phyloP scores from a whole-genome alignment of 139 green algal species.

The Coelastrella sp. region DNA sequence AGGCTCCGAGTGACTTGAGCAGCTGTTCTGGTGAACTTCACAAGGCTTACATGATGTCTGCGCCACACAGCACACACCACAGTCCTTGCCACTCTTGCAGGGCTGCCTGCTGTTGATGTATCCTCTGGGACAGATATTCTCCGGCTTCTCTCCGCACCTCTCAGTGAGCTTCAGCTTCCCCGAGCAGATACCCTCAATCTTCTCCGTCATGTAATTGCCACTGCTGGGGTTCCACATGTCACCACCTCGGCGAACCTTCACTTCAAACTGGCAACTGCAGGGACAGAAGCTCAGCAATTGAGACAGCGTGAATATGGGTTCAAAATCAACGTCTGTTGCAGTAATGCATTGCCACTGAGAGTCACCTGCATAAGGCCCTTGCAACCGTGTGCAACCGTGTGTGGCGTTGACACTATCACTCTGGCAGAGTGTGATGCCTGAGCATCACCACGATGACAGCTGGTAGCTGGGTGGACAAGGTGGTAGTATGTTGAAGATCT shows the following conservation, averaged over 20 bases:
- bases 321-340: not conserved
- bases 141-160: not conserved
- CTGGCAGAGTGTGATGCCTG: no score
- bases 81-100: constrained; percentile 11
- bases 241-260: not conserved
- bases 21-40: no score
- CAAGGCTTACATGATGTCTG: not conserved
- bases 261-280: not conserved
- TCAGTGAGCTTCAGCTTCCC: not conserved
- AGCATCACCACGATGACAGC: no score
- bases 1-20: no score
- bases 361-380: no score
- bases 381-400: no score
- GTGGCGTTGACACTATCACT: no score
- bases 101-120: constrained; percentile 9
- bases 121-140: not conserved
- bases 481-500: no score
- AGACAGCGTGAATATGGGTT: not conserved
- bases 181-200: not conserved
- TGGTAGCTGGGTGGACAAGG: no score
- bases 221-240: not conserved
- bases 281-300: no score
- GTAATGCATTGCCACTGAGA: not conserved
- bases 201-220: not conserved
- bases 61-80: not conserved